Base-by-base conservation (phyloP, 345 rosid genomes). In the Citrus unshiu region DNA sequence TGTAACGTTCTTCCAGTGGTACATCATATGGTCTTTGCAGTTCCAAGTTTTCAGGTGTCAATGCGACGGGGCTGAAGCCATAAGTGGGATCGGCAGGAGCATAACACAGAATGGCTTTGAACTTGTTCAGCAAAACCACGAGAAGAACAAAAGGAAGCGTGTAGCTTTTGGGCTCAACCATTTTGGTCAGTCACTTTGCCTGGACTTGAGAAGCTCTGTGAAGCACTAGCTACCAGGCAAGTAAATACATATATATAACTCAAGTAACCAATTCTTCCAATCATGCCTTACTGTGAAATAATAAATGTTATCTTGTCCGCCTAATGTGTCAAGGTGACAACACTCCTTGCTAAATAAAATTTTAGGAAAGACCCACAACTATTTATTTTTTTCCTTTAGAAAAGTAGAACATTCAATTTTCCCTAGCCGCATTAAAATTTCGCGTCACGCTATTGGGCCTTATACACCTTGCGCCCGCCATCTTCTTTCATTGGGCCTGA, bases 11-110 rank as follows among this genome's bases (percentile, higher is more conserved):
- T 24, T 80, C 74, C 3, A 81, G 62, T 0, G 83, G 84, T 7
- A 77, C 43, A 27, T 83, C 64, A 12, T 83, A 87, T 1, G 90
- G 90, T 78, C 64, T 78, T 79, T 87, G 84, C 37, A 85, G 16
- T 29, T 75, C 51, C 4, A 87, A 73, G 65, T 83, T 85, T 56
- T 59, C 63, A 37, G 67, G 68, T 19, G 82, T 81, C 37, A 85
- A 10, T 54, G 66, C 72, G 56, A 85, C 76, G 0, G 24, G n/a
- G 4, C 76, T 10, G 82, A 85, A 87, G 46, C 85, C 88, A 35
- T 75, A 63, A 0, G 76, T 83, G 35, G 88, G 90, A 73, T 87
- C 84, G 7, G 70, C 80, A 3, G 54, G 4, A 22, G 70, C 80
- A 2, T 59, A 19, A 18, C 68, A 7, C 13, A 22, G 39, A 63